Evolutionary conservation across 176 grass and related monocot genomes (phyloP), one percentile per base, ranked within the genome.

Genomic region (Cenchrus fungigraminus): DNA sequence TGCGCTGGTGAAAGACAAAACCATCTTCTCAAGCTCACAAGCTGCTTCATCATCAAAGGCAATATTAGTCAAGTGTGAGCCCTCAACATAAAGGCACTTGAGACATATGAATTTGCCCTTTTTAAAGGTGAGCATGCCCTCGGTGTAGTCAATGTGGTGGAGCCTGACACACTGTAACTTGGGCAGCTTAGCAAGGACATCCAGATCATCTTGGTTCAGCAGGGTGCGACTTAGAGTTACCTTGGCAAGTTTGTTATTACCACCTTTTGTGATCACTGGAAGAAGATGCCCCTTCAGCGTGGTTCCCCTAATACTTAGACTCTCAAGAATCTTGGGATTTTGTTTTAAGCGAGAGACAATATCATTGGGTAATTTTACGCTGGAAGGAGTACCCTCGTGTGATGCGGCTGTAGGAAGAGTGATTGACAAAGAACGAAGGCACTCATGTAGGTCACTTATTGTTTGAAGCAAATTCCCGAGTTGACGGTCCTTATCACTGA

Each of bases 391-490:
- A 46, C 8, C 45, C 45, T 46, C 45, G 8, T 6, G 1, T 43
- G 2, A 5, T 12, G 34, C 3, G 37, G 37, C 12, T 55, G 12
- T 28, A 19, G 42, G 9, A 62, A 22, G 19, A 20, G 32, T 82
- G 59, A 86, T 74, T 29, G 69, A 79, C 1, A 75, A 29, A 68
- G 54, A 72, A 12, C 0, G 0, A 1, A 84, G 49, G 12, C 37
- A 68, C 9, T 87, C 61, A 13, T 59, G n/a, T 0, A 81, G 3
- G 8, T 91, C 75, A 29, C 57, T 73, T 17, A 83, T 91, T 0
- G 61, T 0, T 1, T 1, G 0, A 59, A 87, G 50, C 25, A 87
- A 81, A 34, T 59, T 74, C 7, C 0, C n/a, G 15, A 74, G 58
- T 8, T 66, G 68, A 17, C 2, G 12, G 0, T 56, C 9, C 1